Evolutionary conservation across 495 filamentous ascomycete species (phyloP).

Genomic region (Penicillium desertorum): DNA sequence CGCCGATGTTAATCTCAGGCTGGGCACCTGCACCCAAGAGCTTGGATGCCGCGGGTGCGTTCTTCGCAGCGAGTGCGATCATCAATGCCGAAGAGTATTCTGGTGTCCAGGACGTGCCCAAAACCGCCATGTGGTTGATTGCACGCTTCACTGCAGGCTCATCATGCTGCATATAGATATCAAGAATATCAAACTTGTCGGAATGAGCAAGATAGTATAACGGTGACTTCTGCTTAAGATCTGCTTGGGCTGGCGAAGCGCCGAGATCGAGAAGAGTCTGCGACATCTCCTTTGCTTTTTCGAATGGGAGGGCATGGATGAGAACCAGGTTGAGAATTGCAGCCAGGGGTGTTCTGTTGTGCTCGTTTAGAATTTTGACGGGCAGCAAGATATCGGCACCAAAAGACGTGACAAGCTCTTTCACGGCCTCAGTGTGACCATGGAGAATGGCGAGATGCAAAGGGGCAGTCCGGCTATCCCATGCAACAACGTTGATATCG

Average conservation of each 20-base stretch:
- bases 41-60: slow-evolving; percentile 35
- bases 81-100: slow-evolving; percentile 39
- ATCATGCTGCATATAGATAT: slow-evolving; percentile 60
- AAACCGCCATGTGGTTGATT: slow-evolving; percentile 59
- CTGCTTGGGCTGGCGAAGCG: slow-evolving; percentile 70
- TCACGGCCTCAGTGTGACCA: slow-evolving; percentile 65
- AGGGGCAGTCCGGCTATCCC: slow-evolving; percentile 70
- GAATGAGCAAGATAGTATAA: slow-evolving; percentile 56
- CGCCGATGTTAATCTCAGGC: slow-evolving; percentile 35
- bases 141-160: slow-evolving; percentile 57
- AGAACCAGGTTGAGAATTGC: slow-evolving; percentile 68
- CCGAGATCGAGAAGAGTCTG: slow-evolving; percentile 64
- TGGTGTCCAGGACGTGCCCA: slow-evolving; percentile 15
- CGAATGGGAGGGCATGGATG: slow-evolving; percentile 51
- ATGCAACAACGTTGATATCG: slow-evolving; percentile 70
- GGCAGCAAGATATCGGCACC: slow-evolving; percentile 72
- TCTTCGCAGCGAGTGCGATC: slow-evolving; percentile 41
- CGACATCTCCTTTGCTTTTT: slow-evolving; percentile 60
- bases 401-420: slow-evolving; percentile 66
- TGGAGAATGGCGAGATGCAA: slow-evolving; percentile 74
- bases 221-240: slow-evolving; percentile 55
- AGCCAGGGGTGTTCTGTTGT: slow-evolving; percentile 44
- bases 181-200: slow-evolving; percentile 51
- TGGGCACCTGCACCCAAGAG: slow-evolving; percentile 49
- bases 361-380: slow-evolving; percentile 56